Percentiles rank a stretch among this genome's conserved stretches.
These are phyloP conservation scores for Termitomyces sp. DNA, from an alignment of 768 basidiomycete species.

Conservation along the genomic window DNA sequence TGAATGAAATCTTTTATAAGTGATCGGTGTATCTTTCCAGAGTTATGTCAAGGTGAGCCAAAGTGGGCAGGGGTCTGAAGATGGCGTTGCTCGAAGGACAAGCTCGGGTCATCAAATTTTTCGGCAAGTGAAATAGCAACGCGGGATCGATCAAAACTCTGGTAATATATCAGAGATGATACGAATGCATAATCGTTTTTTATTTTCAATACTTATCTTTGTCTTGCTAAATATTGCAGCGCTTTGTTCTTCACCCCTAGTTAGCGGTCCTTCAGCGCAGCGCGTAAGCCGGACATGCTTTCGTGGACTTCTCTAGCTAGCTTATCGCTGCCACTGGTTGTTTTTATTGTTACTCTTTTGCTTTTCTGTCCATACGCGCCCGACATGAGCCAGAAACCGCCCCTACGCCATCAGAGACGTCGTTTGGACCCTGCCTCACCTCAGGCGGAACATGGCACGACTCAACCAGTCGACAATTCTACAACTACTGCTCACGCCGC, in stretches of 20 bases:
- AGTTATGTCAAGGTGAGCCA: too few species aligned
- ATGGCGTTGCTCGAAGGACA: neutral
- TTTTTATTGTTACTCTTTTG: neutral
- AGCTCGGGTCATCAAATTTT: neutral
- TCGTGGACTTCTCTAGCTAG: neutral
- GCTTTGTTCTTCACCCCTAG: conserved; percentile 6
- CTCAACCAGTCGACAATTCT: neutral
- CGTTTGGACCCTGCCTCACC: conserved; percentile 9
- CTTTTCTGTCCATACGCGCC: neutral
- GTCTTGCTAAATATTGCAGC: neutral
- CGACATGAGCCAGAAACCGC: conserved; percentile 4
- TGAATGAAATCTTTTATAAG: too few species aligned
- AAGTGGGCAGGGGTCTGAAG: too few species aligned
- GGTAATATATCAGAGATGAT: neutral
- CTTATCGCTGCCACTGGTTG: neutral
- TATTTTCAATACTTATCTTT: conserved; percentile 2
- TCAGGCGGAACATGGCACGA: neutral
- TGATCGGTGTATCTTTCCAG: too few species aligned
- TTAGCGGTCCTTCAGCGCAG: neutral
- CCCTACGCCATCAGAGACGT: conserved; percentile 8
- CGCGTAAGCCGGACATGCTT: neutral
- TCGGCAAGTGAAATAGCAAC: neutral
- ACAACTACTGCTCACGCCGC: neutral
- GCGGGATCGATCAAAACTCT: neutral
- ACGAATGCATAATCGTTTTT: neutral